Percentiles rank a stretch among this genome's conserved stretches.
Conservation (phyloP, 164 flowering plant genomes). For the Houttuynia cordata region DNA sequence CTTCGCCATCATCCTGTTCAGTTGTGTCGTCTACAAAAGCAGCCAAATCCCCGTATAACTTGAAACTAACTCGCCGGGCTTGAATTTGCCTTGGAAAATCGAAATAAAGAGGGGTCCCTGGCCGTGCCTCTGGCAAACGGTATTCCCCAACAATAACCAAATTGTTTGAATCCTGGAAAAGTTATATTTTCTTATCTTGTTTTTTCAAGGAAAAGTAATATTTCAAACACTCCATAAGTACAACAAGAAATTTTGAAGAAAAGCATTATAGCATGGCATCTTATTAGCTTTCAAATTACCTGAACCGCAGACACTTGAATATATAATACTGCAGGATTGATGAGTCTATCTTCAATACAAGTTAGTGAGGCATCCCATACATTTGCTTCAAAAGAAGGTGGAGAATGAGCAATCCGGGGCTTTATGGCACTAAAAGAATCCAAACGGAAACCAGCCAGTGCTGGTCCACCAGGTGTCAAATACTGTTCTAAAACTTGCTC, state of each 20-base stretch:
- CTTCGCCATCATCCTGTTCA: constrained; percentile 56
- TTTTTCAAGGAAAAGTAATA: no score
- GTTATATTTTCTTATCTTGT: no score
- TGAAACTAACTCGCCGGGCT: constrained; percentile 48
- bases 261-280: no score
- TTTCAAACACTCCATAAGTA: no score
- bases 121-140: constrained; percentile 65
- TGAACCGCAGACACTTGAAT: constrained; percentile 66
- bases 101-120: constrained; percentile 78
- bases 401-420: constrained; percentile 76
- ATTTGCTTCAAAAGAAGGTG: constrained; percentile 28
- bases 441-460: constrained; percentile 77
- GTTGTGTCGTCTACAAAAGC: constrained; percentile 70
- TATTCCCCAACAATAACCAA: constrained; percentile 62
- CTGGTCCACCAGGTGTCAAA: constrained; percentile 65
- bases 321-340: constrained; percentile 63
- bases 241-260: no score
- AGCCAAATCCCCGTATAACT: constrained; percentile 76
- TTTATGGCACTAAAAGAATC: constrained; percentile 77
- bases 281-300: constrained; percentile 11
- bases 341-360: constrained; percentile 59
- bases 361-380: constrained; percentile 27
- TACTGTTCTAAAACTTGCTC: constrained; percentile 71
- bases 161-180: constrained; percentile 57
- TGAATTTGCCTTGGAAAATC: constrained; percentile 69